Evolutionary conservation across 129 eudicot genomes (phyloP), one percentile per base, ranked within the genome.

Genomic region (Arctium lappa): DNA sequence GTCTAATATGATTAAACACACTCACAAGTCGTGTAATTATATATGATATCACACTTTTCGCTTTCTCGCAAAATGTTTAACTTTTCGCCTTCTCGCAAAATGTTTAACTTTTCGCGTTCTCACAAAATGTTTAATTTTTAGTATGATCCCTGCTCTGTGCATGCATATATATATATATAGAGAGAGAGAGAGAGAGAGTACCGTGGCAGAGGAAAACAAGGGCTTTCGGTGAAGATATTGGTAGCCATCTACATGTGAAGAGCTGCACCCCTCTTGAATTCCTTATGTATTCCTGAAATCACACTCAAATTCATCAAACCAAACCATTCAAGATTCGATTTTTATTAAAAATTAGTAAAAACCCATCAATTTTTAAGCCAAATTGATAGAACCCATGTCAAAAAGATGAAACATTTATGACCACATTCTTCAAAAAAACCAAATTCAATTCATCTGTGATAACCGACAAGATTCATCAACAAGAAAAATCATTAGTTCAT

Each of bases 201-300:
- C 99, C 99, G 87, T 96, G 99, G 90, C 99, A 96, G 78, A 96
- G 98, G 87, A 96, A 96, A 82, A 96, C 91, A 79, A 96, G 97
- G 76, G 99, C 99, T 80, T 90, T 96, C 33, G 99, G 98, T 79
- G 98, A 75, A 86, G 97, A 91, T 8, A 79, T 83, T 44, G 99
- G 99, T 76, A 96, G 79, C 99, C 99, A 96, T 91, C 91, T 90
- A 81, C 99, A 96, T 71, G 99, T 91, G 73, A 96, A 93, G 32
- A 91, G 91, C 87, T 91, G 90, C 77, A 89, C 92, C 74, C 97
- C 98, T 89, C 98, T 93, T 31, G 97, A 89, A 90, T 96, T 96
- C 85, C 80, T 89, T 31, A 96, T 86, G 70, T 81, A 91, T 40
- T 89, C 99, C 99, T 95, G 77, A 73, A 69, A 6, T 63, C 27